Conservation (phyloP, 106 monocot species). For the Acorus gramineus region DNA sequence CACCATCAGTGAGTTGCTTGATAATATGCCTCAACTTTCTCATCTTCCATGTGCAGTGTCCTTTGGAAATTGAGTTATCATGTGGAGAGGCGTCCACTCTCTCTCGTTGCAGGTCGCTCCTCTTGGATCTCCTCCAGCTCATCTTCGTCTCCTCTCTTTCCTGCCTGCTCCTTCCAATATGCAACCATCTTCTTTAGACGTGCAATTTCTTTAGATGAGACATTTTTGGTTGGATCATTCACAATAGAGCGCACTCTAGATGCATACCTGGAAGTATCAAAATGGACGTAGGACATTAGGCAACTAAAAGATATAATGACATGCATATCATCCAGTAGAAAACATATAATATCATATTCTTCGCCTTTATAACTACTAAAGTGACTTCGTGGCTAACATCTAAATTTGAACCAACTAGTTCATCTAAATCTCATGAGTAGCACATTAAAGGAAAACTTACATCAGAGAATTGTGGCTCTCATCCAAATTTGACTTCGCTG, state of each 20-base stretch:
- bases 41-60: too few species aligned
- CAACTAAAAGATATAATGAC: neutral
- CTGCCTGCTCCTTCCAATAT: conserved; percentile 96
- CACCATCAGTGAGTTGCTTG: too few species aligned
- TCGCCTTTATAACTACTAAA: too few species aligned
- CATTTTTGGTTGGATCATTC: conserved; percentile 88
- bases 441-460: conserved; percentile 31
- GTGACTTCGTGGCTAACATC: too few species aligned
- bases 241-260: conserved; percentile 80
- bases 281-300: neutral
- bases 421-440: neutral
- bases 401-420: too few species aligned
- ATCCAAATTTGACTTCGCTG: conserved; percentile 90
- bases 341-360: too few species aligned
- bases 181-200: conserved; percentile 74
- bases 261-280: conserved; percentile 58
- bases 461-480: conserved; percentile 82
- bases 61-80: too few species aligned
- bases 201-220: conserved; percentile 76
- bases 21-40: too few species aligned
- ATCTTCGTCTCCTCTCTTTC: conserved; percentile 66
- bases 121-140: conserved; percentile 88
- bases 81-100: conserved; percentile 13
- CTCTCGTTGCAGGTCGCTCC: conserved; percentile 47
- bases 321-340: neutral